A percentile compares a stretch with the other conserved stretches of the same genome.
These are phyloP conservation scores for Coemansia erecta DNA, from an alignment of 192 early-diverging fungal species.

Conservation along the genomic window DNA sequence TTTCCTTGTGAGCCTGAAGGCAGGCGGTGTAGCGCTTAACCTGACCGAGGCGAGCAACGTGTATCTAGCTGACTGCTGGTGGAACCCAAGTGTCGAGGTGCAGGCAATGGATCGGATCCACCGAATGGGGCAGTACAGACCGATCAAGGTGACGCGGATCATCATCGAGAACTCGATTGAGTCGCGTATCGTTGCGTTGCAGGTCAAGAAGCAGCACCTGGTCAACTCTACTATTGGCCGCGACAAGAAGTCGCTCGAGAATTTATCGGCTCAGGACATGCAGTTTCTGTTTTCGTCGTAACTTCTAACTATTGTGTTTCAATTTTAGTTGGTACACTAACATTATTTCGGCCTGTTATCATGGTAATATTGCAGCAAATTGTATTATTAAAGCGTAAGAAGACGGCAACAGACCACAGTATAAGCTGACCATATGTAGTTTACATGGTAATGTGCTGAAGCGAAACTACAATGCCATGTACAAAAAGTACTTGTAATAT, in stretches of 20 bases:
- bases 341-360: no score
- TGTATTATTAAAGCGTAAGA: no score
- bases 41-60: slow-evolving; percentile 86
- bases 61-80: slow-evolving; percentile 67
- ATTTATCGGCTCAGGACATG: slow-evolving; percentile 74
- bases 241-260: slow-evolving; percentile 72
- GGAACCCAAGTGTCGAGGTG: slow-evolving; percentile 64
- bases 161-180: slow-evolving; percentile 95
- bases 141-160: slow-evolving; percentile 83
- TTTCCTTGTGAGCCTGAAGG: slow-evolving; percentile 87
- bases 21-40: slow-evolving; percentile 90
- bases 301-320: no score
- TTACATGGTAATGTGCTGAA: no score
- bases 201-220: slow-evolving; percentile 91
- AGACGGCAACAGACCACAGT: no score
- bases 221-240: slow-evolving; percentile 85
- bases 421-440: no score
- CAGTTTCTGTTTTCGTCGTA: slow-evolving; percentile 81
- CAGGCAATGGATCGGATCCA: slow-evolving; percentile 97
- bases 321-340: no score
- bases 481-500: no score
- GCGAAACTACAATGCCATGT: no score
- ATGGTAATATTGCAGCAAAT: no score
- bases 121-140: slow-evolving; percentile 85
- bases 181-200: slow-evolving; percentile 82